phyloP scores from a whole-genome alignment of 495 filamentous ascomycete genomes.

The Tetracladium setigerum region DNA sequence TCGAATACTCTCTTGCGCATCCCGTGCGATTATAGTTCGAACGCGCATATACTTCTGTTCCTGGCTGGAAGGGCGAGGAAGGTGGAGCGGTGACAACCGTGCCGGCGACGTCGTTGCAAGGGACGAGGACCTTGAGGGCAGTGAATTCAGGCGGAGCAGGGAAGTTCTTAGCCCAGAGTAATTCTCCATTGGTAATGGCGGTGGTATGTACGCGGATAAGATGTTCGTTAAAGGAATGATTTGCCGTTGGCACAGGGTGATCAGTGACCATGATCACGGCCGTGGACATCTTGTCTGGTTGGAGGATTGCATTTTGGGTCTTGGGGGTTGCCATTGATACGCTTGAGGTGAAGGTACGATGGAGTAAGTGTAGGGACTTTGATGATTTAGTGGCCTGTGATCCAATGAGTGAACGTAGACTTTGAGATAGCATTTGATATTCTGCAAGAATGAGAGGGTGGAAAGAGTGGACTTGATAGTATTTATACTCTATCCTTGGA shows the following conservation, averaged over 20 bases:
- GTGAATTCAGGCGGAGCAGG: slow-evolving; percentile 4
- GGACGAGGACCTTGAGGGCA: slow-evolving; percentile 30
- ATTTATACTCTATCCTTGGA: no score
- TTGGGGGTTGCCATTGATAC: no score
- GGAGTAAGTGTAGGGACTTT: no score
- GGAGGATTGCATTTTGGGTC: slow-evolving; percentile 9
- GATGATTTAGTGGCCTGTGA: no score
- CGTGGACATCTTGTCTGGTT: slow-evolving; percentile 2
- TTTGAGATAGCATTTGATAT: no score
- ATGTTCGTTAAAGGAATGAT: slow-evolving; percentile 36
- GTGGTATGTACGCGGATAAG: slow-evolving; percentile 51
- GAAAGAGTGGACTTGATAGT: no score
- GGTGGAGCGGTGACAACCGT: slow-evolving; percentile 40
- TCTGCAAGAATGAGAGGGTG: no score
- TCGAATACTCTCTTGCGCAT: slow-evolving; percentile 42
- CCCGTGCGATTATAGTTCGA: slow-evolving; percentile 40
- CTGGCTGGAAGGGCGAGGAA: slow-evolving; percentile 41
- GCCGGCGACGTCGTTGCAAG: slow-evolving; percentile 50
- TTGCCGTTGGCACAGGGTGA: slow-evolving; percentile 22
- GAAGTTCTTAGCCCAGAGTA: slow-evolving; percentile 35
- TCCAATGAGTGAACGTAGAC: no score
- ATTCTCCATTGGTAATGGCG: slow-evolving; percentile 50
- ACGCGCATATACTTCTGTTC: slow-evolving; percentile 46
- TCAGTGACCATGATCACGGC: slow-evolving; percentile 16
- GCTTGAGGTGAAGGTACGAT: no score